These are phyloP conservation scores for Citrus cavaleriei DNA, from an alignment of 345 rosid species.

Conservation along the genomic window DNA sequence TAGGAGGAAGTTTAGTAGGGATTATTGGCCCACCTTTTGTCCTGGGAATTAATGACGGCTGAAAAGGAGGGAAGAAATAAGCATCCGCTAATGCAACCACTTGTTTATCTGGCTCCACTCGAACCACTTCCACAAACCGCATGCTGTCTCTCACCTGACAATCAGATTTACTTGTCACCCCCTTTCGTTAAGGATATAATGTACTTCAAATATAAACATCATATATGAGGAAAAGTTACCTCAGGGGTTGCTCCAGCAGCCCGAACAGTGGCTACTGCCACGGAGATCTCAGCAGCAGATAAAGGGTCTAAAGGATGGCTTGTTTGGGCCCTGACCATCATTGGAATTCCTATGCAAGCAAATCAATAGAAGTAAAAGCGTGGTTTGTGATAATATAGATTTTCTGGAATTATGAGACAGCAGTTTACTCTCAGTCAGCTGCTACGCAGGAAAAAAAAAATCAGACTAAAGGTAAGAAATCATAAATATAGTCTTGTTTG, in stretches of 20 bases:
- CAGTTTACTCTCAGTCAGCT: neutral
- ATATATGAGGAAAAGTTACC: slow-evolving; percentile 22
- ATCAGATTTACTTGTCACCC: neutral
- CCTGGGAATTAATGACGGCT: slow-evolving; percentile 71
- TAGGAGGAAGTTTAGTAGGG: slow-evolving; percentile 68
- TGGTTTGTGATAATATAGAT: neutral
- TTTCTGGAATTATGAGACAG: neutral
- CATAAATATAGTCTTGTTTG: neutral
- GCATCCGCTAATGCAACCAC: slow-evolving; percentile 80
- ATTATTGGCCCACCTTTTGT: slow-evolving; percentile 65
- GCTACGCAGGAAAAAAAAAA: neutral
- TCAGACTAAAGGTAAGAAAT: neutral
- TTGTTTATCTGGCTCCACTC: slow-evolving; percentile 64
- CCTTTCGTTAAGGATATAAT: neutral
- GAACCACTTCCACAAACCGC: slow-evolving; percentile 70
- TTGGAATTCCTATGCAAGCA: slow-evolving; percentile 36
- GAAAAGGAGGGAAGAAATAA: slow-evolving; percentile 83
- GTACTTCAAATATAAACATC: neutral
- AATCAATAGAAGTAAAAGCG: slow-evolving; percentile 9
- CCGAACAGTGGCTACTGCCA: slow-evolving; percentile 74
- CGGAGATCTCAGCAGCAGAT: slow-evolving; percentile 73
- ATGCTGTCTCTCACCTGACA: slow-evolving; percentile 74
- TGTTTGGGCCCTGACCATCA: slow-evolving; percentile 57
- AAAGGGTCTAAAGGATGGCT: slow-evolving; percentile 81
- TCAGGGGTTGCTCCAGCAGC: slow-evolving; percentile 84